Conservation (phyloP, 2,329 filamentous ascomycete species). For the Delphinella strobiligena region DNA sequence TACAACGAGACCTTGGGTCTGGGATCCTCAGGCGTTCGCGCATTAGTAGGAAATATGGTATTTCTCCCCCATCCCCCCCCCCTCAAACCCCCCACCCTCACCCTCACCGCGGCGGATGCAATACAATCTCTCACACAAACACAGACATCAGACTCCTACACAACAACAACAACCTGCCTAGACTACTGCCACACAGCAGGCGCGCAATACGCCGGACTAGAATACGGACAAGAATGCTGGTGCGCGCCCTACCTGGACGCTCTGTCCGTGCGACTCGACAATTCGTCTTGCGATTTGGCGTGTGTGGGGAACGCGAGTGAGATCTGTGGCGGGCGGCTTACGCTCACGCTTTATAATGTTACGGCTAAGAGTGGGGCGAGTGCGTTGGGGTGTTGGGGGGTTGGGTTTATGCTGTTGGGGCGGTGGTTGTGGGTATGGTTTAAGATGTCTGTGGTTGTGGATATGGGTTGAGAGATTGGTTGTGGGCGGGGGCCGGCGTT, state of each 20-base stretch:
- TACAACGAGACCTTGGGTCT: constrained; percentile 52
- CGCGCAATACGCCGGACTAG: constrained; percentile 40
- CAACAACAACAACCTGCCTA: constrained; percentile 43
- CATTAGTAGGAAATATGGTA: constrained; percentile 33
- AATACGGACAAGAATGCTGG: constrained; percentile 50
- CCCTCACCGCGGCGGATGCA: not conserved
- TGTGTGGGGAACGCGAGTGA: constrained; percentile 43
- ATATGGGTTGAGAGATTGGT: no score
- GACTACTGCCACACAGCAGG: constrained; percentile 35
- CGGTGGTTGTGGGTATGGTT: not conserved
- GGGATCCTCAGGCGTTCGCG: no score
- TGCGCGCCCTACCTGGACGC: constrained; percentile 40
- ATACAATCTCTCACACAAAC: not conserved
- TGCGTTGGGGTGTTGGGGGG: not conserved
- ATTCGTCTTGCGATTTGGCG: constrained; percentile 37
- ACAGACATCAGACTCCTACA: constrained; percentile 26
- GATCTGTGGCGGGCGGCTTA: constrained; percentile 42
- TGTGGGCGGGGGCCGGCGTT: no score
- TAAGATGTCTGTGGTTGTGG: no score
- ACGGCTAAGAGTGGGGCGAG: constrained; percentile 8
- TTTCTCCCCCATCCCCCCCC: constrained; percentile 4
- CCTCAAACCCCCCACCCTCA: not conserved
- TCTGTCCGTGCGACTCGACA: constrained; percentile 35
- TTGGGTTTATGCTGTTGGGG: not conserved
- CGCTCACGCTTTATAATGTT: constrained; percentile 19